Conservation (phyloP, 257 asterid species). For the Gynochthodes officinalis region DNA sequence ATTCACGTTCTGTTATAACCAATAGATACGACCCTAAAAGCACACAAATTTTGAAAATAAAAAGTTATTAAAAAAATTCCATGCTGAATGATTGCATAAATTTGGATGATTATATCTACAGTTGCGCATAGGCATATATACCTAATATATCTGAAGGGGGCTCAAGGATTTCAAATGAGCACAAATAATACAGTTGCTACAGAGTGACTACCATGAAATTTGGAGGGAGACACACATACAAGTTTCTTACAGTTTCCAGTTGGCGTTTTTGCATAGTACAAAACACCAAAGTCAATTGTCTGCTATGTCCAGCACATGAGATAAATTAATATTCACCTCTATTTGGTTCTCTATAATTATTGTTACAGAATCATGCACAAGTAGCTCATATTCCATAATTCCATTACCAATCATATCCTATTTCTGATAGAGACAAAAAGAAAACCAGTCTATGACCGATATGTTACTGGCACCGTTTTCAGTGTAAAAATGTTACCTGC, state of each 20-base stretch:
- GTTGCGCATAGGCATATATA: background rate
- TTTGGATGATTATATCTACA: background rate
- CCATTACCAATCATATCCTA: background rate
- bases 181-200: no score
- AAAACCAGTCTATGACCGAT: background rate
- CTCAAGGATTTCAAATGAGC: background rate
- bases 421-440: background rate
- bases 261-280: background rate
- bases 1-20: conserved; percentile 74
- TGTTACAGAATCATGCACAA: background rate
- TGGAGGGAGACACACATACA: background rate
- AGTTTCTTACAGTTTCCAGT: background rate
- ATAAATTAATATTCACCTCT: background rate
- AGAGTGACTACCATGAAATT: background rate
- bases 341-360: background rate
- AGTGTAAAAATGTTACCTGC: background rate
- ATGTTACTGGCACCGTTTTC: background rate
- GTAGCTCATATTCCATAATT: background rate
- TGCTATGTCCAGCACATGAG: background rate
- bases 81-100: conserved; percentile 1
- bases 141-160: background rate
- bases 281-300: background rate
- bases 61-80: conserved; percentile 7
- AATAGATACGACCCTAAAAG: conserved; percentile 70
- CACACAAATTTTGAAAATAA: conserved; percentile 7